Evolutionary conservation across 345 rosid species (phyloP).

Genomic region (Conringia planisiliqua): DNA sequence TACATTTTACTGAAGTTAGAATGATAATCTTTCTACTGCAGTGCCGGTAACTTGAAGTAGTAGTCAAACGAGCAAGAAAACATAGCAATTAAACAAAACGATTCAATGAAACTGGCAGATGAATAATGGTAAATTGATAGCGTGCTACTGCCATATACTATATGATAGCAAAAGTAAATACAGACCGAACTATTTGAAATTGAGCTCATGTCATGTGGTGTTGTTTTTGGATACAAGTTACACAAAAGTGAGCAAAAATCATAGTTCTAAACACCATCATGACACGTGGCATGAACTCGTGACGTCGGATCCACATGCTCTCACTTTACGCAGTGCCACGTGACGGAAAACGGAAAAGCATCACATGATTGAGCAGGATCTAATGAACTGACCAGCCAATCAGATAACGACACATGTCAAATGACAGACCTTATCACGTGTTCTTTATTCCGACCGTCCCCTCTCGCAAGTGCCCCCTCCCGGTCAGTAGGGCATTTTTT

Average conservation of each 20-base stretch:
- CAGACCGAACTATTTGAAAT: no score
- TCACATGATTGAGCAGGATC: conserved; percentile 37
- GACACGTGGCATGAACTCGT: conserved; percentile 41
- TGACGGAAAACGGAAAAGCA: conserved; percentile 37
- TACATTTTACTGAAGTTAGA: neutral
- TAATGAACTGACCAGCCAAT: conserved; percentile 20
- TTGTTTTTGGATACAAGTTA: neutral
- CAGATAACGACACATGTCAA: neutral
- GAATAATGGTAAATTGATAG: neutral
- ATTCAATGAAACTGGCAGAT: neutral
- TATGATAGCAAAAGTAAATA: no score
- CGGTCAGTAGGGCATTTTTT: neutral
- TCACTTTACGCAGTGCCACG: conserved; percentile 34
- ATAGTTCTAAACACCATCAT: conserved; percentile 11
- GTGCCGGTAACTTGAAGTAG: neutral
- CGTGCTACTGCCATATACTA: neutral
- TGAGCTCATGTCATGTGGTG: conserved; percentile 24
- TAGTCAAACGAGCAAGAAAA: neutral
- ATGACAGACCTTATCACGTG: conserved; percentile 27
- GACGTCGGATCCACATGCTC: conserved; percentile 42
- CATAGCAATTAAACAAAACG: neutral
- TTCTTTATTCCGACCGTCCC: conserved; percentile 30
- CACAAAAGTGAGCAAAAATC: conserved; percentile 9
- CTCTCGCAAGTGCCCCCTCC: conserved; percentile 27
- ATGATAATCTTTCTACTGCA: neutral